phyloP scores from a whole-genome alignment of 2,329 filamentous ascomycete species.

The Catunica adiposa region DNA sequence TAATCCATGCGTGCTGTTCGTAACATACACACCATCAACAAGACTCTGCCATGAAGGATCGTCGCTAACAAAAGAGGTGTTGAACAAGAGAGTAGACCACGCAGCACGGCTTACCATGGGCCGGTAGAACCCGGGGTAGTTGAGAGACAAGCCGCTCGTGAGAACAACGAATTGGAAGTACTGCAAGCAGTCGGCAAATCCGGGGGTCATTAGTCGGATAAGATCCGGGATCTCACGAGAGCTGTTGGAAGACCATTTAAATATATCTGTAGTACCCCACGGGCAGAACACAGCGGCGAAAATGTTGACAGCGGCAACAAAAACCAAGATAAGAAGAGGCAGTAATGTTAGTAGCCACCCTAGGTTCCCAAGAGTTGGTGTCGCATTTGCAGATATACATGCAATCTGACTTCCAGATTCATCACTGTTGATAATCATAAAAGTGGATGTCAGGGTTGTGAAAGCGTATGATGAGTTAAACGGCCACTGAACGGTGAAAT shows the following conservation, averaged over 20 bases:
- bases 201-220: constrained; percentile 79
- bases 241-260: constrained; percentile 96
- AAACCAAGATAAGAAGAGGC: constrained; percentile 59
- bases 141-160: constrained; percentile 70
- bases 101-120: constrained; percentile 73
- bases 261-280: constrained; percentile 81
- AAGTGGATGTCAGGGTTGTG: constrained; percentile 57
- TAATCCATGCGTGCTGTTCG: constrained; percentile 63
- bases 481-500: constrained; percentile 56
- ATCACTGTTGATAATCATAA: constrained; percentile 57
- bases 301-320: constrained; percentile 68
- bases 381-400: constrained; percentile 69
- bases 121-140: constrained; percentile 89
- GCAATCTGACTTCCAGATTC: constrained; percentile 45
- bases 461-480: constrained; percentile 77
- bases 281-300: constrained; percentile 79
- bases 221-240: constrained; percentile 74
- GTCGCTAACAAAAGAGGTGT: constrained; percentile 66
- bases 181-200: constrained; percentile 90
- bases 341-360: constrained; percentile 57
- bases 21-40: constrained; percentile 72
- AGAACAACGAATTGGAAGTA: constrained; percentile 89
- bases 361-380: constrained; percentile 61
- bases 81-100: constrained; percentile 89
- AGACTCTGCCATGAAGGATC: constrained; percentile 49